Conservation (phyloP, 805 yeast species). For the Saccharomycopsis fermentans region DNA sequence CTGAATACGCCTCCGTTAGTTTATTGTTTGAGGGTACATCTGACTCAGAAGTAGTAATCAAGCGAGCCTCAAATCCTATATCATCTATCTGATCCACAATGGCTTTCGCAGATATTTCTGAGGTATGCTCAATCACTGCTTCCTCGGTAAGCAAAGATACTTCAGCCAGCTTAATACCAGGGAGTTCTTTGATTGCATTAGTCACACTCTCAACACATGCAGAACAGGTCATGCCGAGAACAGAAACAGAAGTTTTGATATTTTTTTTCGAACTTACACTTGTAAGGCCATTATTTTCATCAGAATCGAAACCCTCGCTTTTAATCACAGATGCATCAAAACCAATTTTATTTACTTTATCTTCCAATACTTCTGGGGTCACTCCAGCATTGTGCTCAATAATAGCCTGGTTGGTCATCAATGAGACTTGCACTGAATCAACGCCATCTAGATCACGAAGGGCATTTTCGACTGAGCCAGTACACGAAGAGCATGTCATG, state of each 20-base stretch:
- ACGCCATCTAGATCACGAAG: constrained; percentile 42
- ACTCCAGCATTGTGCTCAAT: constrained; percentile 37
- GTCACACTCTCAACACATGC: constrained; percentile 68
- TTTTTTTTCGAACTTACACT: neutral
- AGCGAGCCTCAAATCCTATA: constrained; percentile 57
- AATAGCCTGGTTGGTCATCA: constrained; percentile 64
- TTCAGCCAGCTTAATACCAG: constrained; percentile 39
- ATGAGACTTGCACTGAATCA: constrained; percentile 38
- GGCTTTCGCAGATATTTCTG: constrained; percentile 24
- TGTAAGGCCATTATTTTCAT: neutral
- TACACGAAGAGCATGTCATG: constrained; percentile 90
- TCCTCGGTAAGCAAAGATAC: constrained; percentile 73
- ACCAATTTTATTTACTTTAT: constrained; percentile 69
- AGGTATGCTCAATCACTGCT: constrained; percentile 45
- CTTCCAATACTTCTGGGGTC: constrained; percentile 31
- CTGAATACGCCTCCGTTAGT: neutral
- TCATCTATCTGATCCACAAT: constrained; percentile 58
- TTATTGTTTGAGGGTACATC: neutral
- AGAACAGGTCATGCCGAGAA: constrained; percentile 84
- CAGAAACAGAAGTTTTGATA: constrained; percentile 7
- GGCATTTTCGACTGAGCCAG: constrained; percentile 52
- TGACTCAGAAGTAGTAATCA: constrained; percentile 18
- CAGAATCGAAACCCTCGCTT: constrained; percentile 11
- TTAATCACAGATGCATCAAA: constrained; percentile 39
- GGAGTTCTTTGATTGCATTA: constrained; percentile 39